Base-by-base conservation (phyloP, 805 yeast genomes). In the Candida pseudoglaebosa region DNA sequence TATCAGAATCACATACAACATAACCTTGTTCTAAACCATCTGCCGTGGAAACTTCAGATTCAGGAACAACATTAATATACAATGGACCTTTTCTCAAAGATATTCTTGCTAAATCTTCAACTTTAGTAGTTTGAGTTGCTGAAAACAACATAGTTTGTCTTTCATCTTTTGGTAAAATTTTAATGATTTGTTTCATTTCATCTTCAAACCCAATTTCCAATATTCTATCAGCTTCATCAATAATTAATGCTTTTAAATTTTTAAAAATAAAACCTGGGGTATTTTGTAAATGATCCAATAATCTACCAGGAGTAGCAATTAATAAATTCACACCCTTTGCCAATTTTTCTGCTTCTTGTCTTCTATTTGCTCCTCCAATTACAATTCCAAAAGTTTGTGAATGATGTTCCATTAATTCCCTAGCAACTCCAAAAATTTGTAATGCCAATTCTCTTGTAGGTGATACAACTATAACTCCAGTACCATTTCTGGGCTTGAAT, bases 81-180 rank as follows among this genome's bases (percentile, higher is more conserved):
- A 78, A 65, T 9, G 99, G 98, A 32, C 97, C 97, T 37, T 90
- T 82, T 60, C 95, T 81, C 54, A 95, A 73, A 2, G 99, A 91
- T 38, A 93, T 91, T 65, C 99, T 79, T 12, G 99, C 99, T 56
- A 93, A 73, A 68, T 93, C 99, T 63, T 93, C 98, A 47, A 93
- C 99, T 67, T 95, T 93, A 29, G 98, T 93, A 21, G 99, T 93
- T 65, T 93, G 99, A 1, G 99, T 93, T 34, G 99, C 99, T n/a
- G 98, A 91, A 59, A 93, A 93, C 47, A 93, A 70, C 98, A 93
- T 91, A 29, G 95, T 76, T 64, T 93, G 99, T 66, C 99, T 83
- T 48, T 84, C 90, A 49, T 88, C 91, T 44, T 79, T 84, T 32
- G 99, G 99, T 54, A 93, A 71, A 46, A 95, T 87, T 64, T 83